phyloP scores from a whole-genome alignment of 1,139 yeast genomes.

The Eremothecium cymbalariae region DNA sequence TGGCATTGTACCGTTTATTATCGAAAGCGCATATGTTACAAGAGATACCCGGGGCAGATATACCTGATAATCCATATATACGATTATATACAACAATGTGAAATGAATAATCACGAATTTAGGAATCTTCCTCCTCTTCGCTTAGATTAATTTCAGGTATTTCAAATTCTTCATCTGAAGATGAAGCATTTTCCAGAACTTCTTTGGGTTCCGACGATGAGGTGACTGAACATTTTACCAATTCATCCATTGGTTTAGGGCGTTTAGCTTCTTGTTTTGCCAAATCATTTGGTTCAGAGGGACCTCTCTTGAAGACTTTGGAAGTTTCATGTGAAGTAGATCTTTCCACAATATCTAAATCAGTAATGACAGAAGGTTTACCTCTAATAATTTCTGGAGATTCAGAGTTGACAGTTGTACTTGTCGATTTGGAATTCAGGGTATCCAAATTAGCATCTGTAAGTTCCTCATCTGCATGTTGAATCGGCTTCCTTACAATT shows the following conservation, averaged over 20 bases:
- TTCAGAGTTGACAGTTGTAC: too few relatives aligned
- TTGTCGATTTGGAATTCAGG: too few relatives aligned
- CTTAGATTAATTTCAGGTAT: slow-evolving; percentile 48
- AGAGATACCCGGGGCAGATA: slow-evolving; percentile 6
- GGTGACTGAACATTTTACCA: too few relatives aligned
- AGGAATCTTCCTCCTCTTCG: slow-evolving; percentile 31
- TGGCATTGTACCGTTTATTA: slow-evolving; percentile 13
- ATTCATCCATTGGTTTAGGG: too few relatives aligned
- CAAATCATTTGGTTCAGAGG: too few relatives aligned
- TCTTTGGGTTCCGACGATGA: background rate
- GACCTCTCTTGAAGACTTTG: too few relatives aligned
- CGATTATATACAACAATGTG: slow-evolving; percentile 6
- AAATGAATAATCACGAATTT: slow-evolving; percentile 1
- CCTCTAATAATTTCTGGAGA: too few relatives aligned
- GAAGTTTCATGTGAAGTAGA: too few relatives aligned
- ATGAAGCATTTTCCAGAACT: background rate
- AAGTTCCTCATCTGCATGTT: background rate
- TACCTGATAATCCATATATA: slow-evolving; percentile 8
- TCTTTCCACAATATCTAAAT: too few relatives aligned
- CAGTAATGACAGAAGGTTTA: too few relatives aligned
- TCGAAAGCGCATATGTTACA: slow-evolving; percentile 10
- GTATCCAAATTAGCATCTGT: too few relatives aligned
- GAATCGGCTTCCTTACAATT: slow-evolving; percentile 13
- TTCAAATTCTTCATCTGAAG: slow-evolving; percentile 42
- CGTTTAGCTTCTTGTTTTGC: too few relatives aligned